Base-by-base conservation (phyloP, 1,284 basidiomycete genomes). In the Leccinum subatratum region DNA sequence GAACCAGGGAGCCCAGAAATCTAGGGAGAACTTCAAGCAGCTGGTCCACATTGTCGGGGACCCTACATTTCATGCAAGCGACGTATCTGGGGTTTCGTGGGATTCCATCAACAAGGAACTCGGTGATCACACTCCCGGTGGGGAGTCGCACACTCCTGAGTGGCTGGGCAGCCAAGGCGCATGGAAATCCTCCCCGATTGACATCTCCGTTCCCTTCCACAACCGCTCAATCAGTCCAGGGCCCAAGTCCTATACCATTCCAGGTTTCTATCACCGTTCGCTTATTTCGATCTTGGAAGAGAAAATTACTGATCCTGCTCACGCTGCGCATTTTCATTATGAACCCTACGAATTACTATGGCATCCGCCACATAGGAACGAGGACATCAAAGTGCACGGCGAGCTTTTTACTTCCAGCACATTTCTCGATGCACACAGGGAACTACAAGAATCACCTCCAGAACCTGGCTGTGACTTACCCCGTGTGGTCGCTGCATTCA, bases 1-100 rank as follows among this genome's bases (percentile, higher is more conserved):
- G 58, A 60, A 60, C 28, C 58, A 60, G n/a, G 58, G 32, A 60
- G 58, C 30, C 16, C 58, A 60, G 58, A 60, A 60, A 37, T 60
- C 58, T 6, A 34, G 32, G 32, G 32, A 60, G 58, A 34, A 7
- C 32, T 60, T 60, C 32, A 60, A 34, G 58, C 58, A 20, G 6
- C 5, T 60, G 1, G 30, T 60, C 28, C 8, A 12, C 32, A 60
- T 60, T 30, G 28, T 60, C 4, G 28, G 58, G 32, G 28, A 37
- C n/a, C 32, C 20, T 37, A 20, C 30, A 20, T 60, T 60, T 11
- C 6, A 60, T 22, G 32, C 32, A 12, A 8, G 11, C n/a, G 58
- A 60, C 32, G 11, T 60, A 34, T 37, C 30, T 20, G 30, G 28
- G n/a, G 32, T 37, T 60, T 20, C 30, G 18, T 60, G 58, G 58